These are phyloP conservation scores for Erythrobasidium hasegawianum DNA, from an alignment of 1,284 basidiomycete genomes.

Conservation along the genomic window DNA sequence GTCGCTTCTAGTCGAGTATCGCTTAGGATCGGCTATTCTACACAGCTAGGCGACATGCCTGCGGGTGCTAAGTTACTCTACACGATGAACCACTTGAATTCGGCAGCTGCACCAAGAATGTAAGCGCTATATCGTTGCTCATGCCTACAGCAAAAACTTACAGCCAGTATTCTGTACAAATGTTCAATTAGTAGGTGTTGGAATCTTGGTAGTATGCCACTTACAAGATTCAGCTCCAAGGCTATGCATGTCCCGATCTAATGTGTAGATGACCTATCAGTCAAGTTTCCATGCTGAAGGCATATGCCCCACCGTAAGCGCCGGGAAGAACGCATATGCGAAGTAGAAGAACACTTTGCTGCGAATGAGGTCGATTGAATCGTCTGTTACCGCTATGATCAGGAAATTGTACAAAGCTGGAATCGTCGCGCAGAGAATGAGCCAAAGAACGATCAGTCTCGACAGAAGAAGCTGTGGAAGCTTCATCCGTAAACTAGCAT, in stretches of 20 bases:
- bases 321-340: constrained; percentile 32
- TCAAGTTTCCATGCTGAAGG: too few relatives aligned
- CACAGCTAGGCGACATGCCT: too few relatives aligned
- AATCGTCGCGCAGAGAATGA: constrained; percentile 29
- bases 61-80: too few relatives aligned
- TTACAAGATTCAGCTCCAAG: constrained; percentile 22
- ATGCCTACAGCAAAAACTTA: too few relatives aligned
- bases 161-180: background rate
- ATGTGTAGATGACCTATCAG: too few relatives aligned
- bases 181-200: background rate
- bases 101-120: background rate
- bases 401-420: constrained; percentile 29
- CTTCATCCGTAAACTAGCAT: background rate
- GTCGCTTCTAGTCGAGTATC: too few relatives aligned
- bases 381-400: constrained; percentile 30
- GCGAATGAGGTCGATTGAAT: constrained; percentile 6
- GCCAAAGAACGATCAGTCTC: constrained; percentile 10
- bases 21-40: too few relatives aligned
- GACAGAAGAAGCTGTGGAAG: background rate
- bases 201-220: too few relatives aligned
- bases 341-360: constrained; percentile 34
- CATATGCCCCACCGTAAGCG: too few relatives aligned
- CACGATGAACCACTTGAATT: constrained; percentile 2
- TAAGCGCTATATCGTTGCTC: too few relatives aligned
- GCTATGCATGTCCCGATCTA: constrained; percentile 5